These are phyloP conservation scores for Botryosphaeria agaves DNA, from an alignment of 2,329 filamentous ascomycete species.

Conservation along the genomic window DNA sequence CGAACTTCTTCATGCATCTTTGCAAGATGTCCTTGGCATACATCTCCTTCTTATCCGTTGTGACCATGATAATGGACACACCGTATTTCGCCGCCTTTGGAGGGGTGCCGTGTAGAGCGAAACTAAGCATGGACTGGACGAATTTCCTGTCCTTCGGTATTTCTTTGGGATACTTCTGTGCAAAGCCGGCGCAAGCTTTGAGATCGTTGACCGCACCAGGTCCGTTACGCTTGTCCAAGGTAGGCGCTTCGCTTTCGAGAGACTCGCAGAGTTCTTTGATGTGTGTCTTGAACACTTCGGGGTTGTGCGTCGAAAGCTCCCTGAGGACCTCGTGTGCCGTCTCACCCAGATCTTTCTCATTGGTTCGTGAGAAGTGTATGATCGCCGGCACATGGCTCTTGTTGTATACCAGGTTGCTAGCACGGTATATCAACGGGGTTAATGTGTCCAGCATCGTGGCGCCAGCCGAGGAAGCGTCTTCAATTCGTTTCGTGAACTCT, in stretches of 20 bases:
- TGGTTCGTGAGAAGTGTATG: slow-evolving; percentile 70
- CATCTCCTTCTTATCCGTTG: slow-evolving; percentile 61
- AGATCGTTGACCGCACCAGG: slow-evolving; percentile 69
- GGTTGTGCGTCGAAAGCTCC: slow-evolving; percentile 78
- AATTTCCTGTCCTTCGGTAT: slow-evolving; percentile 71
- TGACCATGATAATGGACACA: slow-evolving; percentile 72
- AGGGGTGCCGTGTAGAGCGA: slow-evolving; percentile 67
- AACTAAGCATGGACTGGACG: slow-evolving; percentile 61
- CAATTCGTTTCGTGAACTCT: slow-evolving; percentile 70
- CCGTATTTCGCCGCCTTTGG: slow-evolving; percentile 83
- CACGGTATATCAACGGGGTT: slow-evolving; percentile 65
- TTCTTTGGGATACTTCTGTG: slow-evolving; percentile 68
- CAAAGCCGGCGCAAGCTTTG: slow-evolving; percentile 86
- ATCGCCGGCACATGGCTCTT: slow-evolving; percentile 84
- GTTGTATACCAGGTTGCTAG: slow-evolving; percentile 77
- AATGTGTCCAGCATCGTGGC: slow-evolving; percentile 59
- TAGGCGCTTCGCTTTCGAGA: slow-evolving; percentile 65
- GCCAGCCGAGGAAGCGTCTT: slow-evolving; percentile 43
- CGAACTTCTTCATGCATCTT: slow-evolving; percentile 56
- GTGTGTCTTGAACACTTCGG: slow-evolving; percentile 82
- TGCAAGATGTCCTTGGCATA: slow-evolving; percentile 70
- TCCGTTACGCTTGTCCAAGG: slow-evolving; percentile 48
- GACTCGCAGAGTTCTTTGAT: slow-evolving; percentile 82
- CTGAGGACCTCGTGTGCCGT: slow-evolving; percentile 80
- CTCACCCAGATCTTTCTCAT: slow-evolving; percentile 59